Percentiles rank a stretch among this genome's conserved stretches.
These are phyloP conservation scores for Nannochloris sp. DNA, from an alignment of 139 green algal genomes.

Conservation along the genomic window DNA sequence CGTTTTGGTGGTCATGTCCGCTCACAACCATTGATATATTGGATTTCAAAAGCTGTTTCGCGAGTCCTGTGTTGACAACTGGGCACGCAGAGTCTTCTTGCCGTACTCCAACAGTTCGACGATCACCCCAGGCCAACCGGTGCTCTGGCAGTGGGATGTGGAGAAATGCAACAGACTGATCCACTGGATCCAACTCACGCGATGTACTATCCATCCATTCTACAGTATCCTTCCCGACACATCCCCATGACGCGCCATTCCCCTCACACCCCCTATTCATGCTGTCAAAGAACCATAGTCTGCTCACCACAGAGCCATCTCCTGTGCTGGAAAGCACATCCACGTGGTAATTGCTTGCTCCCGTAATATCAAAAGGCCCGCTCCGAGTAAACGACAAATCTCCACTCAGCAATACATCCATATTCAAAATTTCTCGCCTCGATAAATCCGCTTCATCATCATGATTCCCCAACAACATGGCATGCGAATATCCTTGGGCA, in stretches of 20 bases:
- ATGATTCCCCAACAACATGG: conserved; percentile 31
- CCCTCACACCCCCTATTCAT: conserved; percentile 14
- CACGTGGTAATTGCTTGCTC: conserved; percentile 32
- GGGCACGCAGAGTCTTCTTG: conserved; percentile 29
- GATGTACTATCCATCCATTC: conserved; percentile 11
- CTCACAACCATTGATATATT: conserved; percentile 16
- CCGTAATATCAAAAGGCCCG: conserved; percentile 4
- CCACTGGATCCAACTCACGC: conserved; percentile 1
- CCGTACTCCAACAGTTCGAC: not conserved
- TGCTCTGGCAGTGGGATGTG: conserved; percentile 34
- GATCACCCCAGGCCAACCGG: not conserved
- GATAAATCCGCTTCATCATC: conserved; percentile 28
- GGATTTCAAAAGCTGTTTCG: not conserved
- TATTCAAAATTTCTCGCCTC: conserved; percentile 11
- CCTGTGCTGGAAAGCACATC: conserved; percentile 10
- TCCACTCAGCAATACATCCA: conserved; percentile 7
- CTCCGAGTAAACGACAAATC: conserved; percentile 15
- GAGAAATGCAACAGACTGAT: conserved; percentile 26
- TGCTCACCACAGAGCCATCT: not conserved
- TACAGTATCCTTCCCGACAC: conserved; percentile 17
- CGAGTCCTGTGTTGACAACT: conserved; percentile 17
- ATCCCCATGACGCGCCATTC: conserved; percentile 28
- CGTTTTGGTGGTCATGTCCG: conserved; percentile 38
- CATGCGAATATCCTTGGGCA: conserved; percentile 11
- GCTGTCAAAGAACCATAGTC: conserved; percentile 41